phyloP scores from a whole-genome alignment of 2,329 filamentous ascomycete genomes.

The Ambrosiella xylebori region DNA sequence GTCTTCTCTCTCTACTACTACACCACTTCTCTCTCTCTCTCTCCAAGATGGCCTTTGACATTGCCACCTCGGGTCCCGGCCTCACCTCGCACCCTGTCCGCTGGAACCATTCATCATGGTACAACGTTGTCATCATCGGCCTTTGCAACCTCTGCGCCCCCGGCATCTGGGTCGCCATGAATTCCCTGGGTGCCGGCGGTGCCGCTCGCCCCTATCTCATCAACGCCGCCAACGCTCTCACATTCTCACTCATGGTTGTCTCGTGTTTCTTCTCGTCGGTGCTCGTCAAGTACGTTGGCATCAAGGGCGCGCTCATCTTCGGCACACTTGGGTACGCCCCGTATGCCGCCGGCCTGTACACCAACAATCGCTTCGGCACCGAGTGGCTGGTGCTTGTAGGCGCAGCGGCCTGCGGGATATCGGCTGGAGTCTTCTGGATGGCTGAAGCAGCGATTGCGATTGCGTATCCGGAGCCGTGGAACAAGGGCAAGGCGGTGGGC shows the following conservation, averaged over 20 bases:
- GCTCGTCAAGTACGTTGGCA: slow-evolving; percentile 49
- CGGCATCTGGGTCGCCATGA: slow-evolving; percentile 59
- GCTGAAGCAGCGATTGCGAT: slow-evolving; percentile 58
- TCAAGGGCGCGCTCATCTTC: slow-evolving; percentile 53
- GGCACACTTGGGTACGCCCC: slow-evolving; percentile 52
- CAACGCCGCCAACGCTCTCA: slow-evolving; percentile 50
- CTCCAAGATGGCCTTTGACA: not conserved
- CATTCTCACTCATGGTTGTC: slow-evolving; percentile 56
- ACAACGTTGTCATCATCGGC: slow-evolving; percentile 54
- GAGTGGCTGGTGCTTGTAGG: slow-evolving; percentile 55
- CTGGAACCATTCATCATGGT: slow-evolving; percentile 56
- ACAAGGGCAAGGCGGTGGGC: slow-evolving; percentile 45
- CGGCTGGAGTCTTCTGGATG: slow-evolving; percentile 60
- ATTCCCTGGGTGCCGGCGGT: slow-evolving; percentile 53
- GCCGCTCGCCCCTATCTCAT: slow-evolving; percentile 47
- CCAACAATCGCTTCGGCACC: slow-evolving; percentile 51
- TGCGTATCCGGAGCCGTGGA: slow-evolving; percentile 53
- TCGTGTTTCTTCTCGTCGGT: slow-evolving; percentile 49
- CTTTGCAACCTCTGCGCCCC: slow-evolving; percentile 54
- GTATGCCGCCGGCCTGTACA: slow-evolving; percentile 53
- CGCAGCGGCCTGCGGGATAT: slow-evolving; percentile 50
- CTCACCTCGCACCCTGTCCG: not conserved
- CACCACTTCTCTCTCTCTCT: not conserved
- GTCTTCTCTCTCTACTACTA: not conserved
- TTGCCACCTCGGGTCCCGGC: not conserved